phyloP scores from a whole-genome alignment of 768 basidiomycete species.

The Tylopilus balloui region DNA sequence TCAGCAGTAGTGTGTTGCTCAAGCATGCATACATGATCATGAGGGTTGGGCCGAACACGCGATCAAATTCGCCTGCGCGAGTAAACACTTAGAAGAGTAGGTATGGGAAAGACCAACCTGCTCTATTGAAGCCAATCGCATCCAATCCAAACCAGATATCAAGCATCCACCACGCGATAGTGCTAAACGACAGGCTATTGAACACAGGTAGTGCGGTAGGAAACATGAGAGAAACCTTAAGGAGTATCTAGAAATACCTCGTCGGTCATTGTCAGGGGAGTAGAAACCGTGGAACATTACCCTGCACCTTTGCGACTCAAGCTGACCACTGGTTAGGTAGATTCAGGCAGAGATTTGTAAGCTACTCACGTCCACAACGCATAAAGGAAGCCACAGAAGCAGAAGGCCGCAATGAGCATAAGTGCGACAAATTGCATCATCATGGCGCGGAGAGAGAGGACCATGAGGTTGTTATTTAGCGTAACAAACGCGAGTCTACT shows the following conservation, averaged over 20 bases:
- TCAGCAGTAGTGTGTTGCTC: constrained; percentile 88
- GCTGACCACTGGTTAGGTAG: constrained; percentile 33
- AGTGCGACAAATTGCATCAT: constrained; percentile 82
- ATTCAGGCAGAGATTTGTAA: background rate
- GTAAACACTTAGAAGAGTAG: constrained; percentile 2
- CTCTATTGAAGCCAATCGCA: constrained; percentile 79
- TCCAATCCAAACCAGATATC: constrained; percentile 95
- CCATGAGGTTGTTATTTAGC: constrained; percentile 74
- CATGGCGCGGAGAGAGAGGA: constrained; percentile 86
- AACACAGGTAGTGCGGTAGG: background rate
- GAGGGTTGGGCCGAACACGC: constrained; percentile 83
- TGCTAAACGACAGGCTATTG: constrained; percentile 29
- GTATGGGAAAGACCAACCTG: constrained; percentile 49
- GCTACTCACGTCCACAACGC: constrained; percentile 84
- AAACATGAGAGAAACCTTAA: constrained; percentile 31
- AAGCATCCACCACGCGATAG: constrained; percentile 93
- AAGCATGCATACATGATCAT: constrained; percentile 90
- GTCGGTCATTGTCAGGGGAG: background rate
- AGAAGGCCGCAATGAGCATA: constrained; percentile 83
- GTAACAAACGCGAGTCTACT: constrained; percentile 88
- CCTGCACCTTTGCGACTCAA: constrained; percentile 56
- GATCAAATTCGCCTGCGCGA: constrained; percentile 67
- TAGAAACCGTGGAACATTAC: constrained; percentile 33
- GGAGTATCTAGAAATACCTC: constrained; percentile 26
- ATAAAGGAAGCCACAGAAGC: constrained; percentile 90